phyloP scores from a whole-genome alignment of 768 basidiomycete species.

The Suillus fuscotomentosus region DNA sequence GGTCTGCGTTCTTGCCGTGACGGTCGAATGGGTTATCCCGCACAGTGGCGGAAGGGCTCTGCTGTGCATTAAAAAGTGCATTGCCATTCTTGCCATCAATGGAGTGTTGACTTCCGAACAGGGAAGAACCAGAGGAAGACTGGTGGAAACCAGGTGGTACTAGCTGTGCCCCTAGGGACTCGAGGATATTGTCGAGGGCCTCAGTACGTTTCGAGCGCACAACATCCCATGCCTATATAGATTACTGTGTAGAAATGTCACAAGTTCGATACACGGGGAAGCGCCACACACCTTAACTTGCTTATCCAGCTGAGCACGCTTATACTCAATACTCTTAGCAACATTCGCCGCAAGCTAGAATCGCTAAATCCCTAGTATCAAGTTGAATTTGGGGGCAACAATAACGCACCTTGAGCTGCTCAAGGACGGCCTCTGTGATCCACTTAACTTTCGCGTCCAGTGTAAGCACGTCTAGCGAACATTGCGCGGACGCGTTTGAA shows the following conservation, averaged over 20 bases:
- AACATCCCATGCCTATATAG: conserved; percentile 66
- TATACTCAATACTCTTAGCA: conserved; percentile 73
- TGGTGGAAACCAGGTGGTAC: conserved; percentile 81
- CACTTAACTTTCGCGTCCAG: conserved; percentile 80
- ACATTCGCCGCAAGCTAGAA: conserved; percentile 67
- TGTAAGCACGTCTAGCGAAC: conserved; percentile 68
- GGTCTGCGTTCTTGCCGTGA: conserved; percentile 35
- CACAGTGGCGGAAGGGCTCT: conserved; percentile 31
- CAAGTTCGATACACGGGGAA: neutral
- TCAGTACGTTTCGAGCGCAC: conserved; percentile 58
- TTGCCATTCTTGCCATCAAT: conserved; percentile 37
- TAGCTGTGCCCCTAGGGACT: conserved; percentile 66
- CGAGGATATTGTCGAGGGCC: conserved; percentile 67
- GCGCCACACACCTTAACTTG: conserved; percentile 55
- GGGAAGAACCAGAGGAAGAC: conserved; percentile 60
- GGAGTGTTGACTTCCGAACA: conserved; percentile 78
- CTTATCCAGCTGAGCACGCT: conserved; percentile 56
- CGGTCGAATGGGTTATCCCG: conserved; percentile 20
- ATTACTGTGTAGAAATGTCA: neutral
- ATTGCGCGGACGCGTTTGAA: conserved; percentile 65
- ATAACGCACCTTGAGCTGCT: conserved; percentile 66
- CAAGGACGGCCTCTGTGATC: conserved; percentile 70
- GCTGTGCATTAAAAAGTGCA: conserved; percentile 41
- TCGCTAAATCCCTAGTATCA: neutral
- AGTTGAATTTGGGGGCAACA: neutral